Evolutionary conservation across 495 filamentous ascomycete species (phyloP).

Genomic region (Penicillium dipodomyicola): DNA sequence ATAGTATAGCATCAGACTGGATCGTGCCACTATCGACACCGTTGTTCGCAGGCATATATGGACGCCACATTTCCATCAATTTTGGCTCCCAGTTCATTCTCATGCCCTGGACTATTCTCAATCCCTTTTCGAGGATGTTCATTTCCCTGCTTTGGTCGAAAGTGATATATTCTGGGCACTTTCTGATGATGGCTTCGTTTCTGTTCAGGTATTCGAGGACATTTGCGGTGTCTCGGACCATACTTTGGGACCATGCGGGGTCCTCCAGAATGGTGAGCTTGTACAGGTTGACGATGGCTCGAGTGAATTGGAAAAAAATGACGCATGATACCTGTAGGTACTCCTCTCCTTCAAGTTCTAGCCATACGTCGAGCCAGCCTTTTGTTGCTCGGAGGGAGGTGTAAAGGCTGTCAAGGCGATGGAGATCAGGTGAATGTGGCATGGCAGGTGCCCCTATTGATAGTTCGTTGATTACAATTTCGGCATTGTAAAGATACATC

Average conservation of each 20-base stretch:
- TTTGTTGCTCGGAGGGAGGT: constrained; percentile 38
- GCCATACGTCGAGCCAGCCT: constrained; percentile 37
- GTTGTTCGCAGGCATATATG: constrained; percentile 11
- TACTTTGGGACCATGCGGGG: constrained; percentile 35
- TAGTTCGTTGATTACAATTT: constrained; percentile 45
- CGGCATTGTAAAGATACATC: constrained; percentile 37
- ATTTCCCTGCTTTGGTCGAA: constrained; percentile 9
- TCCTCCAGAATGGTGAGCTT: constrained; percentile 41
- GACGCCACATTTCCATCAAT: constrained; percentile 27
- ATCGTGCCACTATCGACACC: constrained; percentile 9
- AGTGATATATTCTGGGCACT: constrained; percentile 4
- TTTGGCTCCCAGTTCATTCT: constrained; percentile 29
- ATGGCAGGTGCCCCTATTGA: constrained; percentile 27
- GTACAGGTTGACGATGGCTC: constrained; percentile 41
- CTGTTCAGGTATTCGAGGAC: constrained; percentile 27
- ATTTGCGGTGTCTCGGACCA: constrained; percentile 32
- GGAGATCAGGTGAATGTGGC: constrained; percentile 23
- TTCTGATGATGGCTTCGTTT: constrained; percentile 17
- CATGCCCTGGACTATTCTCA: constrained; percentile 21
- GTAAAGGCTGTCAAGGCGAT: constrained; percentile 36
- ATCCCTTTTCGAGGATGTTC: constrained; percentile 25
- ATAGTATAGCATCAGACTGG: constrained; percentile 9
- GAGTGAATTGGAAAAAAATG: constrained; percentile 42
- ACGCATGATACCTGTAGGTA: constrained; percentile 38
- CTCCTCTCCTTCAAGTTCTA: constrained; percentile 27